Conservation (phyloP, 2,329 filamentous ascomycete genomes). For the Pyrenophora seminiperda region DNA sequence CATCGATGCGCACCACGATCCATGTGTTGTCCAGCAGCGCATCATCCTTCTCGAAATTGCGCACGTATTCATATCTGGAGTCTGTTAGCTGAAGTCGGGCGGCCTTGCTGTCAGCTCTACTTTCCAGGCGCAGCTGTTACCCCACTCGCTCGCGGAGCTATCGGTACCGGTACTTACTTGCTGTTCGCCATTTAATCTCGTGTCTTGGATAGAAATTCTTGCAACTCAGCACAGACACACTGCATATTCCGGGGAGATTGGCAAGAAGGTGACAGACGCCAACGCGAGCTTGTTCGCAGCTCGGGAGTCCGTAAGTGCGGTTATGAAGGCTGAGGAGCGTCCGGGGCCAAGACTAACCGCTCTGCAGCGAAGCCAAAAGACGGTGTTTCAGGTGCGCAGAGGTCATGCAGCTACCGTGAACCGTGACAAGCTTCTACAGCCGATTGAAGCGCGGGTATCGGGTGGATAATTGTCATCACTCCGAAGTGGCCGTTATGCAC, state of each 20-base stretch:
- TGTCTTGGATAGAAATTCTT: conserved; percentile 1
- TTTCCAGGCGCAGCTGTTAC: conserved; percentile 11
- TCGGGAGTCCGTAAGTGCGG: conserved; percentile 18
- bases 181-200: conserved; percentile 32
- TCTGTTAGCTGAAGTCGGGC: conserved; percentile 20
- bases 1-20: conserved; percentile 93
- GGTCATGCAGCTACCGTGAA: conserved; percentile 25
- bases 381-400: conserved; percentile 26
- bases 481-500: conserved; percentile 18
- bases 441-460: conserved; percentile 14
- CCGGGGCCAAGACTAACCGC: conserved; percentile 17
- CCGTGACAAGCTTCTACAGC: conserved; percentile 14
- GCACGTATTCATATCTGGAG: conserved; percentile 89
- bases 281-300: conserved; percentile 9
- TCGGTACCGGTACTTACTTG: conserved; percentile 22
- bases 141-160: conserved; percentile 7
- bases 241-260: conserved; percentile 23
- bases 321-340: conserved; percentile 19
- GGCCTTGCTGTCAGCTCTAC: conserved; percentile 3
- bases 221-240: conserved; percentile 5
- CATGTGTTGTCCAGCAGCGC: conserved; percentile 85
- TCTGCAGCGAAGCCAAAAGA: conserved; percentile 18
- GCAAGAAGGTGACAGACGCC: conserved; percentile 8
- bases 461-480: conserved; percentile 7
- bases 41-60: conserved; percentile 83